Evolutionary conservation across 345 rosid species (phyloP).

Genomic region (Diplotaxis tenuifolia): DNA sequence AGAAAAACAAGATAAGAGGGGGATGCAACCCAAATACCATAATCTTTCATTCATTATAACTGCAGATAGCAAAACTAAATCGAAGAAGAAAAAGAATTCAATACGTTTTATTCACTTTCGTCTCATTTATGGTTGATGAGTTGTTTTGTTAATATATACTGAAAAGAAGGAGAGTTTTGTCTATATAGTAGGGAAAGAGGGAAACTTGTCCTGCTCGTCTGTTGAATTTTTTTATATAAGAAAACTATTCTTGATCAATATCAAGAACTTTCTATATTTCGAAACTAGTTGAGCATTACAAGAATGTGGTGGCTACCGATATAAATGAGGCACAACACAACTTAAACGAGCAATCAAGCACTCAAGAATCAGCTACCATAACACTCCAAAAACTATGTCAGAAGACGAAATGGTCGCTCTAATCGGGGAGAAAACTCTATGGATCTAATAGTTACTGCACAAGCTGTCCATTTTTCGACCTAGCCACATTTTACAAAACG

Average conservation of each 20-base stretch:
- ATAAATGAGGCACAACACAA: conserved; percentile 55
- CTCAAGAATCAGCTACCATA: conserved; percentile 46
- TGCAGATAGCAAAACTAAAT: too few relatives aligned
- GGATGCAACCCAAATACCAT: background rate
- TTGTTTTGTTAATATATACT: background rate
- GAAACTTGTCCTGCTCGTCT: too few relatives aligned
- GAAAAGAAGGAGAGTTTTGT: background rate
- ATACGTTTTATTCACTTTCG: too few relatives aligned
- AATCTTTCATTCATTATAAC: too few relatives aligned
- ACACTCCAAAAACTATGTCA: conserved; percentile 51
- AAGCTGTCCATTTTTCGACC: conserved; percentile 37
- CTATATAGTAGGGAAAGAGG: background rate
- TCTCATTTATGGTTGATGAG: background rate
- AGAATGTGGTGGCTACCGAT: conserved; percentile 58
- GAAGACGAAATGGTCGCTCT: conserved; percentile 47
- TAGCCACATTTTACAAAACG: conserved; percentile 38
- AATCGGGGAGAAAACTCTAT: conserved; percentile 57
- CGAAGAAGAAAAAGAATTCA: too few relatives aligned
- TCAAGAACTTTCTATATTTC: background rate
- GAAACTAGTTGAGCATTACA: background rate
- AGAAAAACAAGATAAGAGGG: background rate
- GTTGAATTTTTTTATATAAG: too few relatives aligned
- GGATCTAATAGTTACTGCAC: conserved; percentile 42
- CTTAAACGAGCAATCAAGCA: conserved; percentile 46
- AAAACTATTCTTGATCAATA: background rate